phyloP scores from a whole-genome alignment of 805 yeast genomes.

The Metschnikowia arizonensis region DNA sequence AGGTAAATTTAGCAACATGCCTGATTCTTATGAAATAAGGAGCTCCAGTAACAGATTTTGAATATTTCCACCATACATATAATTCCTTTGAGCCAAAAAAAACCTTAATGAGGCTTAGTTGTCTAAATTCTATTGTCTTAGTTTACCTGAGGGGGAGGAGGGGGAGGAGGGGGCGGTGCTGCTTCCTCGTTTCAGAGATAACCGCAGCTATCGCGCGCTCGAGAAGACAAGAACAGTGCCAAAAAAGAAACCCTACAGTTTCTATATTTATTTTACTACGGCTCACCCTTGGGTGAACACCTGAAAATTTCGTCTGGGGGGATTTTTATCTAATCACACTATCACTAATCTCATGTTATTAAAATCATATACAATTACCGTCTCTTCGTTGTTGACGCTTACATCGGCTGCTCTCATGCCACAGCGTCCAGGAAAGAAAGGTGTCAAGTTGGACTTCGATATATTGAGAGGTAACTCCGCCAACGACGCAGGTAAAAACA shows the following conservation, averaged over 20 bases:
- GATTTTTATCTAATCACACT: background rate
- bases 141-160: too few relatives aligned
- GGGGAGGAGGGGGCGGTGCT: background rate
- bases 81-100: too few relatives aligned
- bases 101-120: too few relatives aligned
- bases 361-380: background rate
- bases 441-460: slow-evolving; percentile 11
- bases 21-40: too few relatives aligned
- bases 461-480: slow-evolving; percentile 12
- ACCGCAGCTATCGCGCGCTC: background rate
- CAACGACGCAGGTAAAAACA: slow-evolving; percentile 5
- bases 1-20: too few relatives aligned
- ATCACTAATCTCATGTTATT: background rate
- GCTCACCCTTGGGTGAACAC: background rate
- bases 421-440: background rate
- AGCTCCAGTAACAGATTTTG: too few relatives aligned
- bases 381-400: slow-evolving; percentile 5
- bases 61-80: too few relatives aligned
- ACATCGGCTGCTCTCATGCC: slow-evolving; percentile 10
- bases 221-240: background rate
- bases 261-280: too few relatives aligned
- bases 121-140: too few relatives aligned
- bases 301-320: background rate
- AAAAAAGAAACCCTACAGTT: slow-evolving; percentile 2
- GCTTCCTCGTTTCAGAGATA: background rate